Percentiles rank a stretch among this genome's conserved stretches.
Conservation (phyloP, 495 filamentous ascomycete species). For the Lasiosphaeriaceae sp. region DNA sequence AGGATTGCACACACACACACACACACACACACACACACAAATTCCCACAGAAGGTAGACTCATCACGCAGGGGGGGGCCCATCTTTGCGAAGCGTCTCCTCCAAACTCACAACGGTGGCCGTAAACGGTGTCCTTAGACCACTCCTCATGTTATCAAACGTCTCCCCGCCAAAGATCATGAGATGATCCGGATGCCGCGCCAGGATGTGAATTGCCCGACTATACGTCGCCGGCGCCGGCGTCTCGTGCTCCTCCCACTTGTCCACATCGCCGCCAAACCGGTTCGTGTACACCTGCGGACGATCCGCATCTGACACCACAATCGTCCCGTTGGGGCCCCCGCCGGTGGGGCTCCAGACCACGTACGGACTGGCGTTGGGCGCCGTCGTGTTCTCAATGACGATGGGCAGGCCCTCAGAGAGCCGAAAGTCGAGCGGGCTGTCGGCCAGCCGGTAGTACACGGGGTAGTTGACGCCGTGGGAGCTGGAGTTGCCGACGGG, state of each 20-base stretch:
- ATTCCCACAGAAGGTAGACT: too few relatives aligned
- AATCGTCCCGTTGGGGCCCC: constrained; percentile 50
- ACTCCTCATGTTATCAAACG: constrained; percentile 8
- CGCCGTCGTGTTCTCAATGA: constrained; percentile 43
- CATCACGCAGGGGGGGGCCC: too few relatives aligned
- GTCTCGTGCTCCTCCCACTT: constrained; percentile 53
- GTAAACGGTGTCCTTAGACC: too few relatives aligned
- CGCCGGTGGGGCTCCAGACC: constrained; percentile 51
- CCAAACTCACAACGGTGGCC: too few relatives aligned
- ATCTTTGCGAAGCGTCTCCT: too few relatives aligned
- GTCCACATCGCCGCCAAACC: constrained; percentile 47
- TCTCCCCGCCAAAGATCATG: constrained; percentile 28
- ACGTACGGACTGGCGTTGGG: constrained; percentile 55
- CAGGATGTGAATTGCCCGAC: constrained; percentile 44
- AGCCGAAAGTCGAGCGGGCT: constrained; percentile 51
- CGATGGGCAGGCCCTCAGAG: constrained; percentile 38
- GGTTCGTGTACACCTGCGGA: constrained; percentile 54
- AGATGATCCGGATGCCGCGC: constrained; percentile 31
- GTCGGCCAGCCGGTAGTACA: constrained; percentile 50
- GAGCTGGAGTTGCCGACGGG: constrained; percentile 28
- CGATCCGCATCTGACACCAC: constrained; percentile 52
- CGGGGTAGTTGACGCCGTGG: constrained; percentile 34
- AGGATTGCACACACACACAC: too few relatives aligned
- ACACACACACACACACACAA: too few relatives aligned
- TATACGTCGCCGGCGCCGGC: constrained; percentile 44